These are phyloP conservation scores for Alloteropsis angusta DNA, from an alignment of 202 grass and related monocot species.

Conservation along the genomic window DNA sequence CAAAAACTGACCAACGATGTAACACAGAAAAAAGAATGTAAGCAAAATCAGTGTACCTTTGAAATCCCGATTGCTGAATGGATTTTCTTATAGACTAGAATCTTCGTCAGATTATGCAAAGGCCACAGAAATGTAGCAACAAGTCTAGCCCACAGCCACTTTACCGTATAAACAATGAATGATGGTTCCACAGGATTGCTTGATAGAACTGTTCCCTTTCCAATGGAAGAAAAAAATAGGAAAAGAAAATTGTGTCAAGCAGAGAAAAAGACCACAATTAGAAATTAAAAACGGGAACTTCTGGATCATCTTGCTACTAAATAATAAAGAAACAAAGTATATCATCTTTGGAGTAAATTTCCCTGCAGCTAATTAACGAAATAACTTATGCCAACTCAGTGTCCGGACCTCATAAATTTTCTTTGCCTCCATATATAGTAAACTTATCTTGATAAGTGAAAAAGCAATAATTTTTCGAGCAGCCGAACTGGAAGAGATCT, in stretches of 20 bases:
- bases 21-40: slow-evolving; percentile 1
- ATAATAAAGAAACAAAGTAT: slow-evolving; percentile 14
- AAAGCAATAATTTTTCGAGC: slow-evolving; percentile 55
- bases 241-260: slow-evolving; percentile 12
- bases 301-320: neutral
- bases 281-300: neutral
- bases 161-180: slow-evolving; percentile 31
- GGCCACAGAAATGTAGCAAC: slow-evolving; percentile 60
- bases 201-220: slow-evolving; percentile 62
- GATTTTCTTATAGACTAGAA: slow-evolving; percentile 79
- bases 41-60: slow-evolving; percentile 48
- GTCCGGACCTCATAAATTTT: slow-evolving; percentile 65
- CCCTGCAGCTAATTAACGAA: neutral
- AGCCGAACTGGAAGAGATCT: slow-evolving; percentile 63
- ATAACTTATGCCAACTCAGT: slow-evolving; percentile 5
- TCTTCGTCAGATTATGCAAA: slow-evolving; percentile 80
- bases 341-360: slow-evolving; percentile 12
- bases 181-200: slow-evolving; percentile 41
- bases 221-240: slow-evolving; percentile 12
- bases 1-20: neutral
- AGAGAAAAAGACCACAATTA: slow-evolving; percentile 4
- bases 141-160: slow-evolving; percentile 67
- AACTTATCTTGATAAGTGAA: slow-evolving; percentile 74
- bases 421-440: slow-evolving; percentile 82
- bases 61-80: slow-evolving; percentile 77